phyloP scores from a whole-genome alignment of 2,329 filamentous ascomycete genomes.

The Talaromyces islandicus region DNA sequence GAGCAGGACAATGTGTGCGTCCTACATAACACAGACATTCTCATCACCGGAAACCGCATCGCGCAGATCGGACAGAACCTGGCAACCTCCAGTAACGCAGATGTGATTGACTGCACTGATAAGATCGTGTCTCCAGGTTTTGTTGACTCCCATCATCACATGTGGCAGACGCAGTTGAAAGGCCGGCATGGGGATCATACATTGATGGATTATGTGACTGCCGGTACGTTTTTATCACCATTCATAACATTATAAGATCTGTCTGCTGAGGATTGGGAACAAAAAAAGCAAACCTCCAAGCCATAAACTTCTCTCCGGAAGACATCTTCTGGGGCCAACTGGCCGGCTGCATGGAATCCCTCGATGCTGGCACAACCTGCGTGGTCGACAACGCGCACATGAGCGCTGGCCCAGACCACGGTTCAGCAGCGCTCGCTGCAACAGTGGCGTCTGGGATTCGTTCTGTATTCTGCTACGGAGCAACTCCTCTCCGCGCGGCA shows the following conservation, averaged over 20 bases:
- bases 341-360: slow-evolving; percentile 1
- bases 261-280: background rate
- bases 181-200: slow-evolving; percentile 2
- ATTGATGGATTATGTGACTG: slow-evolving; percentile 3
- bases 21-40: background rate
- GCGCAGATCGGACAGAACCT: background rate
- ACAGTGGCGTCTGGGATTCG: slow-evolving; percentile 2
- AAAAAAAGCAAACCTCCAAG: slow-evolving; percentile 2
- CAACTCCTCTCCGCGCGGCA: background rate
- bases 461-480: slow-evolving; percentile 4
- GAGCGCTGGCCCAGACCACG: background rate
- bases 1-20: background rate
- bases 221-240: background rate
- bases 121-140: slow-evolving; percentile 7
- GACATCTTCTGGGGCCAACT: slow-evolving; percentile 9
- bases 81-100: background rate
- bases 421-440: background rate
- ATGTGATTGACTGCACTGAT: slow-evolving; percentile 1
- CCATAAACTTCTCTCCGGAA: background rate
- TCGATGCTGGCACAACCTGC: slow-evolving; percentile 3
- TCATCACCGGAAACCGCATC: background rate
- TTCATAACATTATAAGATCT: background rate
- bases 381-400: slow-evolving; percentile 9
- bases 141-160: slow-evolving; percentile 7
- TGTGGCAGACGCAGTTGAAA: slow-evolving; percentile 8